Percentiles rank a stretch among this genome's conserved stretches.
These are phyloP conservation scores for Pisolithus marmoratus DNA, from an alignment of 768 basidiomycete genomes.

Conservation along the genomic window DNA sequence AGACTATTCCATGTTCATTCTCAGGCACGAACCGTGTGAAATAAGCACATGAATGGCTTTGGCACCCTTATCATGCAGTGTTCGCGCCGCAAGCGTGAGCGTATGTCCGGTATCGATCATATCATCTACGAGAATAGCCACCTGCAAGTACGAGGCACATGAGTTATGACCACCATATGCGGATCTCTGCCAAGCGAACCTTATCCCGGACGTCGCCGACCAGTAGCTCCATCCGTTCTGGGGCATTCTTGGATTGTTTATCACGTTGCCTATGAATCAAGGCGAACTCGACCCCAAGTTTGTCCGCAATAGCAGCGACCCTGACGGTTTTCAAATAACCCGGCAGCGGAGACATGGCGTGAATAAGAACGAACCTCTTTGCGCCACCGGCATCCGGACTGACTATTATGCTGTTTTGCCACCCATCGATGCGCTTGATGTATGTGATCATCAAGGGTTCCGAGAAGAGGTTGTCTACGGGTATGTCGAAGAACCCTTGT, in stretches of 20 bases:
- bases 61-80: conserved; percentile 88
- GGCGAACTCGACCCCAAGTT: conserved; percentile 91
- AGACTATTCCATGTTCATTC: conserved; percentile 7
- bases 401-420: conserved; percentile 86
- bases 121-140: conserved; percentile 95
- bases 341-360: background rate
- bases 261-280: conserved; percentile 90
- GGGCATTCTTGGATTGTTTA: conserved; percentile 55
- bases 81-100: conserved; percentile 75
- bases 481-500: conserved; percentile 98
- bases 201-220: conserved; percentile 94
- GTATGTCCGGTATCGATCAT: conserved; percentile 97
- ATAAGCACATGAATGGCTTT: conserved; percentile 81
- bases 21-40: conserved; percentile 68
- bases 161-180: background rate
- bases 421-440: conserved; percentile 86
- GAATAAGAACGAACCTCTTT: conserved; percentile 75
- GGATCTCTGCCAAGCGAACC: conserved; percentile 30
- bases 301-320: conserved; percentile 92
- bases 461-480: conserved; percentile 95
- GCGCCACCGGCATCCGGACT: conserved; percentile 98
- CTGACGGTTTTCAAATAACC: conserved; percentile 32
- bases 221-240: conserved; percentile 85
- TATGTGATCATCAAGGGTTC: conserved; percentile 94
- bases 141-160: conserved; percentile 35